Evolutionary conservation across 441 rosid species (phyloP).

Genomic region (Melianthus villosus): DNA sequence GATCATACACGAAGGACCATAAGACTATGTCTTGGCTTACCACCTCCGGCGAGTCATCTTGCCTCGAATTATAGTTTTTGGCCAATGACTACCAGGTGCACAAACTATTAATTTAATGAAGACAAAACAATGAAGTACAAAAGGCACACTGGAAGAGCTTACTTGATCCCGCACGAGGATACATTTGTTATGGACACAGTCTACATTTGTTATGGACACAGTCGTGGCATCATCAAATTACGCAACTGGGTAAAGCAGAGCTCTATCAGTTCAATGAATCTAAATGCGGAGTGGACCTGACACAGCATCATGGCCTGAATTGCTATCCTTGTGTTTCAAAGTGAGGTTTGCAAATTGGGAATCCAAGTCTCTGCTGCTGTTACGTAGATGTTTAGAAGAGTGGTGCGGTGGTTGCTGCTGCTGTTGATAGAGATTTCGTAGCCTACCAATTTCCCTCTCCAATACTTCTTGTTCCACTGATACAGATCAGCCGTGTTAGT

Average conservation of each 20-base stretch:
- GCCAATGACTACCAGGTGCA: constrained; percentile 59
- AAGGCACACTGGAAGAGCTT: constrained; percentile 16
- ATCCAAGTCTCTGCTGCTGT: constrained; percentile 71
- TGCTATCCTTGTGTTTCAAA: constrained; percentile 53
- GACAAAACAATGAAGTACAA: constrained; percentile 7
- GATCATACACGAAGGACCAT: too few relatives aligned
- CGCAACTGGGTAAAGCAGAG: constrained; percentile 10
- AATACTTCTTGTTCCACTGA: constrained; percentile 95
- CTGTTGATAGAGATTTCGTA: constrained; percentile 56
- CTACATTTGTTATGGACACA: constrained; percentile 20
- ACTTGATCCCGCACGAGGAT: constrained; percentile 17
- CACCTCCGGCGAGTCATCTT: constrained; percentile 84
- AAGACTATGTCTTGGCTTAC: constrained; percentile 22
- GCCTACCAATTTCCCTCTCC: constrained; percentile 91
- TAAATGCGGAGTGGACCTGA: constrained; percentile 52
- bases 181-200: constrained; percentile 20
- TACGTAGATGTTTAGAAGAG: constrained; percentile 51
- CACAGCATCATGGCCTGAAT: constrained; percentile 43
- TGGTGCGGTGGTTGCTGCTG: constrained; percentile 42
- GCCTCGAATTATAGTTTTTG: constrained; percentile 19
- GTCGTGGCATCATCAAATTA: constrained; percentile 4
- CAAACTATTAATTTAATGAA: constrained; percentile 20
- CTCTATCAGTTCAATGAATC: constrained; percentile 15
- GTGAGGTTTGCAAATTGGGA: constrained; percentile 79
- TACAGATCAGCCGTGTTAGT: not conserved